Percentiles rank a stretch among this genome's conserved stretches.
Evolutionary conservation across 176 grass and related monocot genomes (phyloP).

Genomic region (Ensete glaucum): DNA sequence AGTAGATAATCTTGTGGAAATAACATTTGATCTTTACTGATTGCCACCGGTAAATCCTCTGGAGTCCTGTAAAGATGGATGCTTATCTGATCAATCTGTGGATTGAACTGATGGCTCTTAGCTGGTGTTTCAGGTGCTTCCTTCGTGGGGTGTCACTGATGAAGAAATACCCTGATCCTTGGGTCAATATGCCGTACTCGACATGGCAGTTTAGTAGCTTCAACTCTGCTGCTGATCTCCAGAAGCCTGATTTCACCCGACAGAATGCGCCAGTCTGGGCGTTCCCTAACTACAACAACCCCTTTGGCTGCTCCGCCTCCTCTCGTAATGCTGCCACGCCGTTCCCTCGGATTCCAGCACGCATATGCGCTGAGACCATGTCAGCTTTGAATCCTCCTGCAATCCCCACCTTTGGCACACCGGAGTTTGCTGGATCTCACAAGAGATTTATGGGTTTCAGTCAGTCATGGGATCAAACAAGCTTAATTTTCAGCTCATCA

Average conservation of each 20-base stretch:
- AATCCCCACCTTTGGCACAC: slow-evolving; percentile 2
- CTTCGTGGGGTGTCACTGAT: slow-evolving; percentile 25
- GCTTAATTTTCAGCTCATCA: slow-evolving; percentile 2
- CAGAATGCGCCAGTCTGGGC: slow-evolving; percentile 25
- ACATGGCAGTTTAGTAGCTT: slow-evolving; percentile 35
- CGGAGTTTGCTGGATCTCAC: background rate
- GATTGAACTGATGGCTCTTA: background rate
- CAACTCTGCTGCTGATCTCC: slow-evolving; percentile 21
- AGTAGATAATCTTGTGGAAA: background rate
- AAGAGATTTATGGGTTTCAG: slow-evolving; percentile 31
- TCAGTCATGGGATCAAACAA: slow-evolving; percentile 27
- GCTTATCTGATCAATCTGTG: slow-evolving; percentile 3
- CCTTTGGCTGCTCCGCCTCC: slow-evolving; percentile 1
- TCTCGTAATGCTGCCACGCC: too few species aligned
- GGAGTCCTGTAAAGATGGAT: background rate
- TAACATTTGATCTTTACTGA: slow-evolving; percentile 5
- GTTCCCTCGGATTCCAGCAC: slow-evolving; percentile 17
- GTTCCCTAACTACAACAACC: slow-evolving; percentile 31
- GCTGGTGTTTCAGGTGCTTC: slow-evolving; percentile 34
- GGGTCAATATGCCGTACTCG: slow-evolving; percentile 31
- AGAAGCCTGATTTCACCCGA: slow-evolving; percentile 23
- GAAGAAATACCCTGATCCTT: slow-evolving; percentile 52
- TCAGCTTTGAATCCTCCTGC: slow-evolving; percentile 14
- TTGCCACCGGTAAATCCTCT: slow-evolving; percentile 5
- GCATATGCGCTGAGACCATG: slow-evolving; percentile 5